A percentile compares a stretch with the other conserved stretches of the same genome.
These are phyloP conservation scores for Trichaptum fuscoviolaceum DNA, from an alignment of 768 basidiomycete genomes.

Conservation along the genomic window DNA sequence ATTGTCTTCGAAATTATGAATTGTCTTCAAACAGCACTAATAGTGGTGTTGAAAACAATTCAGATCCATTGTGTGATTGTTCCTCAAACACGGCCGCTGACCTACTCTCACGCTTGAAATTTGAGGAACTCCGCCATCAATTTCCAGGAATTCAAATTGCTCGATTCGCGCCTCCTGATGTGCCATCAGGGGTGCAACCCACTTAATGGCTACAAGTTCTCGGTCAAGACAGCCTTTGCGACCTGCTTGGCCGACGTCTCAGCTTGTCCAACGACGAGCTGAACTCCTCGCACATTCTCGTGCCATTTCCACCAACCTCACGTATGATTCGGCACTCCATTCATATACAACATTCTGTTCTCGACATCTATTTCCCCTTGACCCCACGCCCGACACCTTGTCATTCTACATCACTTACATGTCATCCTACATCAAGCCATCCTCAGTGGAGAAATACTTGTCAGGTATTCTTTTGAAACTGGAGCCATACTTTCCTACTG, in stretches of 20 bases:
- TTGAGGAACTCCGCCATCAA: neutral
- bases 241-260: neutral
- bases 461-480: constrained; percentile 33
- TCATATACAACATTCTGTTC: constrained; percentile 33
- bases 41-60: too few relatives aligned
- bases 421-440: constrained; percentile 31
- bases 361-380: constrained; percentile 26
- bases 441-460: constrained; percentile 31
- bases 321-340: constrained; percentile 24
- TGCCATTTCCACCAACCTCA: neutral
- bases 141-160: neutral
- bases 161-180: neutral
- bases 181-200: neutral
- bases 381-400: constrained; percentile 34
- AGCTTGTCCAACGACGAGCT: neutral
- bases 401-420: constrained; percentile 31
- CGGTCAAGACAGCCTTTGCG: neutral
- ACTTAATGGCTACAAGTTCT: neutral
- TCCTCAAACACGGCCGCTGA: constrained; percentile 19
- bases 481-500: constrained; percentile 25
- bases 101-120: constrained; percentile 14
- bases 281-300: neutral
- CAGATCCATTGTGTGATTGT: too few relatives aligned
- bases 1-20: too few relatives aligned
- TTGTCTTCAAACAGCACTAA: too few relatives aligned